Evolutionary conservation across 352 stramenopile genomes (phyloP).

Genomic region (Phytophthora pisi): DNA sequence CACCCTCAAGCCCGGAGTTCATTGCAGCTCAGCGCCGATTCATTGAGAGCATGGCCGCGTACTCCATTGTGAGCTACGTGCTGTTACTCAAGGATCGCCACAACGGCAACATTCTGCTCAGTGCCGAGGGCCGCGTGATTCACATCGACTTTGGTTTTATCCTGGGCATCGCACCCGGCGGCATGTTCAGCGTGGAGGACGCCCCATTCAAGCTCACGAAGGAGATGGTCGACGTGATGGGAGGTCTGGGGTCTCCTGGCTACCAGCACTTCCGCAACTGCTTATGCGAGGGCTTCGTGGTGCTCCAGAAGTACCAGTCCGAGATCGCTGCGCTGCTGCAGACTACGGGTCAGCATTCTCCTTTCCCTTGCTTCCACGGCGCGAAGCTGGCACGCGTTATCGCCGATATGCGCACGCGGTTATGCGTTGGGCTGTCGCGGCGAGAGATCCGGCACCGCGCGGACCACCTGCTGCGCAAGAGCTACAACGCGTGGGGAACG

Average conservation of each 20-base stretch:
- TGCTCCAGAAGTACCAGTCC: slow-evolving; percentile 92
- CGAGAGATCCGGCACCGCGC: slow-evolving; percentile 74
- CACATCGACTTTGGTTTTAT: slow-evolving; percentile 99
- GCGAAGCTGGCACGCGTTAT: slow-evolving; percentile 67
- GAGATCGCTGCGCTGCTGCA: slow-evolving; percentile 95
- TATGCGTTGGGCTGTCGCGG: slow-evolving; percentile 75
- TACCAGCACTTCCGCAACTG: slow-evolving; percentile 93
- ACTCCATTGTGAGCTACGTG: slow-evolving; percentile 98
- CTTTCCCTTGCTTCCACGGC: slow-evolving; percentile 94
- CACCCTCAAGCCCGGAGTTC: slow-evolving; percentile 46
- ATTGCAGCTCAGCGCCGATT: slow-evolving; percentile 92
- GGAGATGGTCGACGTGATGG: slow-evolving; percentile 98
- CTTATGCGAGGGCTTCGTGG: slow-evolving; percentile 94
- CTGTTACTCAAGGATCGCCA: slow-evolving; percentile 98
- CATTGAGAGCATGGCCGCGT: slow-evolving; percentile 95
- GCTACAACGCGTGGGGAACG: slow-evolving; percentile 89
- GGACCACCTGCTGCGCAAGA: slow-evolving; percentile 84
- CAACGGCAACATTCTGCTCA: slow-evolving; percentile 99
- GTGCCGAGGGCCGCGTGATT: slow-evolving; percentile 95
- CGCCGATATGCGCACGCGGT: slow-evolving; percentile 60
- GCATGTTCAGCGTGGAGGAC: slow-evolving; percentile 97
- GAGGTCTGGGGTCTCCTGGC: slow-evolving; percentile 80
- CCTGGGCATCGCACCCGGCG: slow-evolving; percentile 96
- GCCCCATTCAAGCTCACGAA: slow-evolving; percentile 99
- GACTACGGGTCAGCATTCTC: slow-evolving; percentile 94